These are phyloP conservation scores for Dactylorhiza incarnata DNA, from an alignment of 106 monocot genomes.

Conservation along the genomic window DNA sequence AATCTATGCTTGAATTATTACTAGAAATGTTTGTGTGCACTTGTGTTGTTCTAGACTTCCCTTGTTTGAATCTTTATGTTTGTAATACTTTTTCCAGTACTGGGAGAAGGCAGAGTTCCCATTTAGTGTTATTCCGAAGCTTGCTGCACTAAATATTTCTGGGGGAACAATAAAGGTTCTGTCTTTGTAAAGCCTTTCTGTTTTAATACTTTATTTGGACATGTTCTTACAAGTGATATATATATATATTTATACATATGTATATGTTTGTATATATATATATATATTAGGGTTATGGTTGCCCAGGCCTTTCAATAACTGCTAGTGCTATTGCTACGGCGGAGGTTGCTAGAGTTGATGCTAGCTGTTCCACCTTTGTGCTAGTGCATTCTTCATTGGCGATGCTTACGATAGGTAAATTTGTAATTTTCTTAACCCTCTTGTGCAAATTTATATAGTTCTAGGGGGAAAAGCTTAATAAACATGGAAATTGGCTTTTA, in stretches of 20 bases:
- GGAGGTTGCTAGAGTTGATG: constrained; percentile 89
- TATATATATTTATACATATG: no score
- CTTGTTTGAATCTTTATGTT: no score
- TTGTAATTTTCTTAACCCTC: constrained; percentile 23
- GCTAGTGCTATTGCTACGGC: constrained; percentile 63
- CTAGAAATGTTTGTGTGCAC: no score
- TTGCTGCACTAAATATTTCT: constrained; percentile 43
- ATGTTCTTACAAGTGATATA: neutral
- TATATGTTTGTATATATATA: constrained; percentile 20
- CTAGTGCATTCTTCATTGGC: constrained; percentile 91
- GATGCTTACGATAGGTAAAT: constrained; percentile 86
- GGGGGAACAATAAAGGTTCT: constrained; percentile 81
- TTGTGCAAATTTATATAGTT: constrained; percentile 35
- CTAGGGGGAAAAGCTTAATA: constrained; percentile 18
- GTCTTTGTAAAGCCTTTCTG: neutral
- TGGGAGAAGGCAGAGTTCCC: constrained; percentile 93
- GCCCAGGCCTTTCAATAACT: constrained; percentile 71
- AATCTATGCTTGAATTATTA: no score
- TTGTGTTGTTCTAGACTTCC: no score
- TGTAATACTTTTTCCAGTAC: constrained; percentile 21
- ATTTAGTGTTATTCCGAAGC: constrained; percentile 59
- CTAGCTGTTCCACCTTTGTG: constrained; percentile 84
- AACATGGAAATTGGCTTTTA: no score
- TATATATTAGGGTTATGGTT: constrained; percentile 75
- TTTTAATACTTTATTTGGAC: neutral